phyloP scores from a whole-genome alignment of 352 stramenopile species.

The Phytophthora agathidicida region DNA sequence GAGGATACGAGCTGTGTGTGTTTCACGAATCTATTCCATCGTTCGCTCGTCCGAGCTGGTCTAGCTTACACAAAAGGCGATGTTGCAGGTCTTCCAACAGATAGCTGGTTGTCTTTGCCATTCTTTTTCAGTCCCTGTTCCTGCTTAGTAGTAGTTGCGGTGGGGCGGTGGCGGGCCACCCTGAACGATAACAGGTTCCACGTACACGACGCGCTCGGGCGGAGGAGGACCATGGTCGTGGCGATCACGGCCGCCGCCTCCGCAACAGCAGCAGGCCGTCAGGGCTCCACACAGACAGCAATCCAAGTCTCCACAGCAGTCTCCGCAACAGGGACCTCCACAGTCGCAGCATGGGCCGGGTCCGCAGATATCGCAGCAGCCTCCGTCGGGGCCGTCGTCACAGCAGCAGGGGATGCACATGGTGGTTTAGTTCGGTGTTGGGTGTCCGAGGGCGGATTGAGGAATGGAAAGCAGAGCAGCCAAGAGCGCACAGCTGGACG shows the following conservation, averaged over 20 bases:
- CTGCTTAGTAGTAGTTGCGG: constrained; percentile 23
- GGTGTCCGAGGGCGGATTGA: constrained; percentile 13
- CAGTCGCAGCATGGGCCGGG: constrained; percentile 12
- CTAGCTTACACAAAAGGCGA: constrained; percentile 8
- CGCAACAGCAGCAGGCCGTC: constrained; percentile 29
- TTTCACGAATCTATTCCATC: not conserved
- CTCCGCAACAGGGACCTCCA: constrained; percentile 12
- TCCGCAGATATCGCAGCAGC: constrained; percentile 18
- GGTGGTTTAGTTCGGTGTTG: constrained; percentile 1
- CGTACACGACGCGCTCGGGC: constrained; percentile 30
- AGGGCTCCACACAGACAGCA: constrained; percentile 34
- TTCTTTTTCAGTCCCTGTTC: not conserved
- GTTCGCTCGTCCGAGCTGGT: not conserved
- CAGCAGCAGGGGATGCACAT: constrained; percentile 35
- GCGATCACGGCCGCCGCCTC: constrained; percentile 7
- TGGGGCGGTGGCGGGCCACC: constrained; percentile 23
- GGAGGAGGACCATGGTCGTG: constrained; percentile 18
- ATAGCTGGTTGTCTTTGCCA: not conserved
- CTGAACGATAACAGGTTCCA: constrained; percentile 31
- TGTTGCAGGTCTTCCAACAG: not conserved
- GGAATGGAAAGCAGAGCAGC: constrained; percentile 22
- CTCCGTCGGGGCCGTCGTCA: constrained; percentile 22
- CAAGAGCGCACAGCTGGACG: too few species aligned
- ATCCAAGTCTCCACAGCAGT: constrained; percentile 29
- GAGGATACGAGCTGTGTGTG: too few species aligned